Base-by-base conservation (phyloP, 306 rosid species). In the Styphnolobium japonicum region DNA sequence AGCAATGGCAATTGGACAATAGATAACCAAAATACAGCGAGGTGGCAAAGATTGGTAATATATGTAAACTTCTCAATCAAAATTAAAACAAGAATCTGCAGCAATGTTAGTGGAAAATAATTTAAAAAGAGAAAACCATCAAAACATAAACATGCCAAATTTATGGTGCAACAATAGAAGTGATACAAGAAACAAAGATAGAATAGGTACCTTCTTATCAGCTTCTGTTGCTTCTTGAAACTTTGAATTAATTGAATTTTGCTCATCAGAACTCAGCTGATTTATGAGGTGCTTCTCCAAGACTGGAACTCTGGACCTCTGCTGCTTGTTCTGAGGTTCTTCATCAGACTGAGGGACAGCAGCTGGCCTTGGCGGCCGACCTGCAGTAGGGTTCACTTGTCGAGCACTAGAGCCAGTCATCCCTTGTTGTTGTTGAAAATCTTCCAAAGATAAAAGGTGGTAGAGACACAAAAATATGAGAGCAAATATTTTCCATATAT, bases 201-300 rank as follows among this genome's bases (percentile, higher is more conserved):
- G 63, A 74, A 34, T 45, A 84, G 65, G 58, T 74, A 76, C 99
- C 98, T 89, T 96, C 83, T 90, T 90, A 85, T 84, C 97, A 33
- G 98, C 98, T 77, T 92, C 97, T 31, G 94, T 80, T 31, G 97
- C 99, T 57, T 96, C 99, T 82, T 90, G 87, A 69, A 90, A 87
- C 83, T 89, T 96, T 52, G 84, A 78, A 79, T 85, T 90, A 46
- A 93, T 88, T 12, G 92, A 83, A 78, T 86, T 86, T 85, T 90
- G 96, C 90, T 96, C 98, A 71, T 89, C 98, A 39, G 92, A 88
- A 88, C 98, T 90, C 62, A 93, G 88, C 84, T 96, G 99, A 75
- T 81, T 76, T 33, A 93, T 84, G 82, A 96, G 91, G 81, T 85
- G 82, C 83, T 93, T 92, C 87, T 96, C 99, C 92, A 93, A 85